Percentiles rank a stretch among this genome's conserved stretches.
Conservation (phyloP, 192 early-diverging fungal genomes). For the Coemansia aciculifera region DNA sequence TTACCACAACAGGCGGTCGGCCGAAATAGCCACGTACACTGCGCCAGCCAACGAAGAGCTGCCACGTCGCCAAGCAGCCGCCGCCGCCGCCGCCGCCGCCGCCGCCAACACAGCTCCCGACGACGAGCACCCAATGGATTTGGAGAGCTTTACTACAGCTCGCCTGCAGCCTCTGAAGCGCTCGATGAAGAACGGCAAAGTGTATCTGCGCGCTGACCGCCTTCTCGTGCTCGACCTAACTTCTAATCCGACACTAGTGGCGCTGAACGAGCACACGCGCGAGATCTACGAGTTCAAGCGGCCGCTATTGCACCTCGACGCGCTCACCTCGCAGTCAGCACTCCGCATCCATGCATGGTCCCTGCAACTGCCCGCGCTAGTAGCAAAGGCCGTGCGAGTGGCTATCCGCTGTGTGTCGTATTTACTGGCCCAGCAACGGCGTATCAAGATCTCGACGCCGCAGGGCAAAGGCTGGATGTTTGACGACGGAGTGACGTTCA, state of each 20-base stretch:
- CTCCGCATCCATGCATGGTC: conserved; percentile 23
- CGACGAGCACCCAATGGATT: not conserved
- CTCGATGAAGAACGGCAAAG: conserved; percentile 38
- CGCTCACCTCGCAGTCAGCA: conserved; percentile 5
- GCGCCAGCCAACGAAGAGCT: not conserved
- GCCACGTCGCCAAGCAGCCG: not conserved
- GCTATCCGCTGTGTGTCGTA: conserved; percentile 58
- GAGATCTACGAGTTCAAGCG: conserved; percentile 28
- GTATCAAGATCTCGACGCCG: conserved; percentile 67
- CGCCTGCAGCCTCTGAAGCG: conserved; percentile 34
- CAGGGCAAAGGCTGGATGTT: conserved; percentile 70
- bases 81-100: not conserved
- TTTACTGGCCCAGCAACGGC: conserved; percentile 63
- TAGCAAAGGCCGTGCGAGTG: conserved; percentile 48
- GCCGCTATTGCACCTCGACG: conserved; percentile 10
- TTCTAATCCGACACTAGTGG: conserved; percentile 9
- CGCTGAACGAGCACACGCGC: conserved; percentile 14
- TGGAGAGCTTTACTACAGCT: conserved; percentile 18
- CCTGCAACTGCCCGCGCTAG: conserved; percentile 21
- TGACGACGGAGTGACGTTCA: conserved; percentile 67
- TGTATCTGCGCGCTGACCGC: conserved; percentile 28
- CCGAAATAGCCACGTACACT: not conserved
- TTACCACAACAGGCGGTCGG: not conserved
- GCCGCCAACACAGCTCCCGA: not conserved
- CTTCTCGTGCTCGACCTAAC: conserved; percentile 37